These are phyloP conservation scores for Acanthamoeba lenticulata DNA, from an alignment of 208 protist genomes.

Conservation along the genomic window DNA sequence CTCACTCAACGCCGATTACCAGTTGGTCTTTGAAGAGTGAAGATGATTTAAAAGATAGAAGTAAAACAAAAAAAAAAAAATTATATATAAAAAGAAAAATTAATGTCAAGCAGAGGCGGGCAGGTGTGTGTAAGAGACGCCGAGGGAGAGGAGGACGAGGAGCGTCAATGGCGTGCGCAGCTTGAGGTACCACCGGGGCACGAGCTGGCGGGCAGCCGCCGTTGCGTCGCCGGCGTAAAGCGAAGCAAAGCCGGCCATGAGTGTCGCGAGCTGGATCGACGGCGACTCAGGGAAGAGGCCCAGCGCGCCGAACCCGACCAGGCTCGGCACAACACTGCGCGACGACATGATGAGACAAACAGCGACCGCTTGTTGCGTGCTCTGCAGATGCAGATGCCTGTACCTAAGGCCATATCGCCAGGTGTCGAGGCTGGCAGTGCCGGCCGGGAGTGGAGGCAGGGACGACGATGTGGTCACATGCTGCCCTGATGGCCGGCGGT, in stretches of 20 bases:
- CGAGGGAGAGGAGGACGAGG: conserved; percentile 1
- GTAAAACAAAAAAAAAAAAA: too few relatives aligned
- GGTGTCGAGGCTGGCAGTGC: neutral
- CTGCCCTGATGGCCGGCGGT: neutral
- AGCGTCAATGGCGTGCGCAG: conserved; percentile 25
- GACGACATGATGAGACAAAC: neutral
- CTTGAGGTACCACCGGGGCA: conserved; percentile 18
- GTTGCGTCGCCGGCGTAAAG: neutral
- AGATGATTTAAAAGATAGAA: too few relatives aligned
- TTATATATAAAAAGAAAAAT: neutral
- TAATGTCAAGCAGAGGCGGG: neutral
- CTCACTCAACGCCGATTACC: conserved; percentile 52
- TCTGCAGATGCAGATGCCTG: neutral
- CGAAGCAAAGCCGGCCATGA: conserved; percentile 37
- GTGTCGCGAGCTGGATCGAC: neutral
- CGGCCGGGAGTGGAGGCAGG: too few relatives aligned
- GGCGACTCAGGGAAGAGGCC: neutral
- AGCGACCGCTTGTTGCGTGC: too few relatives aligned
- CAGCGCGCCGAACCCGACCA: neutral
- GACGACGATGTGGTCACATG: too few relatives aligned
- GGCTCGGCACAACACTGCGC: neutral
- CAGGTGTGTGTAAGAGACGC: neutral
- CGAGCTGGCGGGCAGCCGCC: neutral
- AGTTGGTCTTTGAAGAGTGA: conserved; percentile 53
- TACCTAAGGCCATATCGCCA: neutral